These are phyloP conservation scores for Phialophora chinensis DNA, from an alignment of 2,329 filamentous ascomycete genomes.

Conservation along the genomic window DNA sequence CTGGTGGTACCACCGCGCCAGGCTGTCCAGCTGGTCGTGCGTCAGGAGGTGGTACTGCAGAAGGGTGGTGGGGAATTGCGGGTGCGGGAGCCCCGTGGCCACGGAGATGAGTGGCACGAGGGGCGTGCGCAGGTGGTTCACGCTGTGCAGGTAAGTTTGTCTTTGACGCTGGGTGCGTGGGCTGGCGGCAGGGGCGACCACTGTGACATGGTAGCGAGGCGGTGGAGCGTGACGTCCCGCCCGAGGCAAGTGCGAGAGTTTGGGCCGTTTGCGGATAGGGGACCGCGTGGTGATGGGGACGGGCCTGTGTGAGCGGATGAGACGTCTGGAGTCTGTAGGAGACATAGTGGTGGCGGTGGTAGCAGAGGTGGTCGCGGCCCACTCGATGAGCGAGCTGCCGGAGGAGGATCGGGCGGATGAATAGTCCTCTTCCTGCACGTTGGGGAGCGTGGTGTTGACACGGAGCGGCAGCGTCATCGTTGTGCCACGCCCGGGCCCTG, in stretches of 20 bases:
- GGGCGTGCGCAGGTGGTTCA: slow-evolving; percentile 43
- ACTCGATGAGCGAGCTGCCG: slow-evolving; percentile 17
- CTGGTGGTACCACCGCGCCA: slow-evolving; percentile 53
- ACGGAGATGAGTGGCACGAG: slow-evolving; percentile 48
- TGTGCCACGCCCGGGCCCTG: slow-evolving; percentile 13
- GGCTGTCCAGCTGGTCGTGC: slow-evolving; percentile 47
- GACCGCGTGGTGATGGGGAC: slow-evolving; percentile 25
- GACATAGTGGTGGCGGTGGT: not conserved
- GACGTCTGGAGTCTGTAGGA: not conserved
- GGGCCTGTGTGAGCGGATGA: slow-evolving; percentile 9
- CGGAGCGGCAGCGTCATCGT: slow-evolving; percentile 32
- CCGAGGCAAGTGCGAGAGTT: slow-evolving; percentile 4
- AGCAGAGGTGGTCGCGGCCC: slow-evolving; percentile 1
- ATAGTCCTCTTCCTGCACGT: slow-evolving; percentile 11
- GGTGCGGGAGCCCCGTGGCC: slow-evolving; percentile 46
- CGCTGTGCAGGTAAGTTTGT: slow-evolving; percentile 25
- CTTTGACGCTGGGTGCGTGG: slow-evolving; percentile 15
- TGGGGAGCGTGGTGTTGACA: slow-evolving; percentile 28
- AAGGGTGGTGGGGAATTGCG: slow-evolving; percentile 47
- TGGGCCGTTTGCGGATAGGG: slow-evolving; percentile 29
- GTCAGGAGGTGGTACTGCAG: slow-evolving; percentile 52
- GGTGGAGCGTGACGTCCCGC: slow-evolving; percentile 9
- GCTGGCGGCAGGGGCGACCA: slow-evolving; percentile 3
- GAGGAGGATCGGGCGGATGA: slow-evolving; percentile 12
- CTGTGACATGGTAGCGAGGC: slow-evolving; percentile 30